Percentiles rank a stretch among this genome's conserved stretches.
Evolutionary conservation across 164 flowering plant genomes (phyloP).

Genomic region (Annona cherimola): DNA sequence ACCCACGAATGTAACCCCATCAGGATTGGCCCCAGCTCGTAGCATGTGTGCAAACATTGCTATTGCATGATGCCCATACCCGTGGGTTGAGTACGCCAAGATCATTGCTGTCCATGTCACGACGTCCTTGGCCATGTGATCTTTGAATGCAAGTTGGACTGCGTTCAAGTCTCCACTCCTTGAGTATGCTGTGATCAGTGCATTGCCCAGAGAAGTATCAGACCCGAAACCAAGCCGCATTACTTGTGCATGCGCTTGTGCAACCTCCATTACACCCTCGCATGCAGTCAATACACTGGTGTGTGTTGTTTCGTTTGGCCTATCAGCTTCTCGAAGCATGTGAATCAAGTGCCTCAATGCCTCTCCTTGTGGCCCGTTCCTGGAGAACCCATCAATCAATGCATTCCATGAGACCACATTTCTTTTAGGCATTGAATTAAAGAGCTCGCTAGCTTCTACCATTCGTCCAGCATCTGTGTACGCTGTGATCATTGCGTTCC

Average conservation of each 20-base stretch:
- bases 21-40: slow-evolving; percentile 38
- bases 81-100: slow-evolving; percentile 48
- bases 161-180: slow-evolving; percentile 45
- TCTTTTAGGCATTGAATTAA: slow-evolving; percentile 35
- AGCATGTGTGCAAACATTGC: slow-evolving; percentile 43
- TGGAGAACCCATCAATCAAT: slow-evolving; percentile 45
- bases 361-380: slow-evolving; percentile 28
- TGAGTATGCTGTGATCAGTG: slow-evolving; percentile 48
- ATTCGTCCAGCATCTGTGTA: slow-evolving; percentile 37
- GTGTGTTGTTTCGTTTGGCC: slow-evolving; percentile 41
- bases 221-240: slow-evolving; percentile 42
- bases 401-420: slow-evolving; percentile 49
- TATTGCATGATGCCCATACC: slow-evolving; percentile 37
- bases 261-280: slow-evolving; percentile 25
- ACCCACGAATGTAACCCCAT: slow-evolving; percentile 52
- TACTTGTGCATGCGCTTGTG: slow-evolving; percentile 43
- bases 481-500: slow-evolving; percentile 64
- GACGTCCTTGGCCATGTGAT: slow-evolving; percentile 34
- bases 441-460: slow-evolving; percentile 44
- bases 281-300: slow-evolving; percentile 40
- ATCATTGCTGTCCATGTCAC: slow-evolving; percentile 67
- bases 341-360: slow-evolving; percentile 33
- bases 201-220: slow-evolving; percentile 34
- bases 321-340: slow-evolving; percentile 33
- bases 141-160: slow-evolving; percentile 34